Base-by-base conservation (phyloP, 345 rosid species). In the Dipteronia dyeriana region DNA sequence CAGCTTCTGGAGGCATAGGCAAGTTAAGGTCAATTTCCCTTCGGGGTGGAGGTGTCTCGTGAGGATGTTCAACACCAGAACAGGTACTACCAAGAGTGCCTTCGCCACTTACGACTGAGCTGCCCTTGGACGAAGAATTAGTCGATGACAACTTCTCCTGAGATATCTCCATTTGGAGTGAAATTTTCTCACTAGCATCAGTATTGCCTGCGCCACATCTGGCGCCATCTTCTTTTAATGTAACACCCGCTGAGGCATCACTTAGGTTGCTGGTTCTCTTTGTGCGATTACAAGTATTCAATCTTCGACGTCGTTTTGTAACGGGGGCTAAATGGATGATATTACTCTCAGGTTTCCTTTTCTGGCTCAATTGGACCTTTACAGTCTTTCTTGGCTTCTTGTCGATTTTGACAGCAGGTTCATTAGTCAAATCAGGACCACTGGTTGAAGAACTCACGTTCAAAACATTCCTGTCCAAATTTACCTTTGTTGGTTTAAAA, bases 21-120 rank as follows among this genome's bases (percentile, higher is more conserved):
- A 89, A 74, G 82, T 89, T 89, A 79, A 87, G 76, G 82, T 89
- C 92, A 64, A 89, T 83, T 78, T 82, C 65, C 9, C 62, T 81
- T 66, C 82, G 76, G 9, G 68, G 63, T 23, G 76, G 84, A 80
- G 66, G 81, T 54, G 76, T 74, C 69, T 78, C 83, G 9, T 61
- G 56, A 17, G 69, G 76, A 53, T 75, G 66, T 56, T 77, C 81
- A 64, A 66, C 71, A 20, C 59, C 80, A 0, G 75, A 34, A 54
- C 45, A 63, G 41, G 77, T 78, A 66, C 75, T 63, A 60, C 79
- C 66, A 66, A 64, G 61, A 56, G 71, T 67, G 41, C 76, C 75
- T 75, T 80, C 86, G 66, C 78, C 62, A 9, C 81, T 74, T 43
- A 62, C 22, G 34, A 63, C 67, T 45, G 75, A 70, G 51, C 72